Base-by-base conservation (phyloP, 352 stramenopile genomes). In the Pythium brachiatum region DNA sequence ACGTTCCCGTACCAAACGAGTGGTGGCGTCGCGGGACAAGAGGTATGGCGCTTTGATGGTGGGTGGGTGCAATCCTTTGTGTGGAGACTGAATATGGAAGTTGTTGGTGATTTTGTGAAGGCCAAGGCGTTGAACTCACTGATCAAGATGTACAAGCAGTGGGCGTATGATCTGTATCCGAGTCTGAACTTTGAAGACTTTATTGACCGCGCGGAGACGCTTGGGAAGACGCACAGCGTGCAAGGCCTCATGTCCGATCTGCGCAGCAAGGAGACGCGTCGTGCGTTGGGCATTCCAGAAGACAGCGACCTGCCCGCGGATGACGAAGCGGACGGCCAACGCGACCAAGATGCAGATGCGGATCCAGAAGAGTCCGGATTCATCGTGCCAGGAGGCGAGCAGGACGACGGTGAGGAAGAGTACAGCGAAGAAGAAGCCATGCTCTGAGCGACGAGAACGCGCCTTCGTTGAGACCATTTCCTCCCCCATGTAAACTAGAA, bases 121-220 rank as follows among this genome's bases (percentile, higher is more conserved):
- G 68, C 77, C 16, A 79, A 90, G 50, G 82, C 85, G 32, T 59
- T 94, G 43, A 70, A 63, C 21, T 83, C 75, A 31, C 64, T 94
- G 43, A 67, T 94, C 12, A 81, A 81, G 46, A 88, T 88, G 79
- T 94, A 94, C 75, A 91, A 89, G 56, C 81, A 94, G 55, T 94
- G 85, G 85, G 85, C 85, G 13, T 94, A 86, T 61, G 85, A 92
- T 47, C 69, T 94, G 36, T 92, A 89, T 54, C 83, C 85, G 18
- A 82, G 81, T 0, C 73, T 92, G n/a, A 84, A 90, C 46, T 88
- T 94, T 64, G 85, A 92, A 34, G 83, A 94, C 62, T 90, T 94
- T 55, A 63, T 90, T 25, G 83, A 90, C 11, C 71, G 83, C 13
- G 65, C 81, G 6, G 83, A 92, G 60, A 60, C 58, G 21, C 48